Conservation (phyloP, 2,329 filamentous ascomycete genomes). For the Verticillium nubilum region DNA sequence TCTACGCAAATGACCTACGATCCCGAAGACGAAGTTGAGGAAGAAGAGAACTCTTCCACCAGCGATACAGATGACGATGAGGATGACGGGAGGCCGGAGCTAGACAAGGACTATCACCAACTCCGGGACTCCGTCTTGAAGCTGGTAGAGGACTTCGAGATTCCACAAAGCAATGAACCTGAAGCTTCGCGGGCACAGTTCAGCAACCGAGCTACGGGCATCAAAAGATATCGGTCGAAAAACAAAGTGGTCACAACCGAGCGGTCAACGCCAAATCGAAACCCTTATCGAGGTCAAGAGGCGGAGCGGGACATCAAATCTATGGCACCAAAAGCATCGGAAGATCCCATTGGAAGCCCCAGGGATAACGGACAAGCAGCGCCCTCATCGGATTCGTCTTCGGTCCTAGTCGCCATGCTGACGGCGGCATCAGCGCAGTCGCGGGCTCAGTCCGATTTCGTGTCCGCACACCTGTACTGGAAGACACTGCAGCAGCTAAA, state of each 20-base stretch:
- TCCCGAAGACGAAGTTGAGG: constrained; percentile 57
- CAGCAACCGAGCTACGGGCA: constrained; percentile 62
- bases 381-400: constrained; percentile 11
- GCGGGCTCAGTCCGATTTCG: constrained; percentile 73
- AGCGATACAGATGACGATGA: constrained; percentile 60
- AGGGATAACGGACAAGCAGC: background rate
- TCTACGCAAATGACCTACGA: constrained; percentile 70
- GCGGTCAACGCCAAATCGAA: constrained; percentile 48
- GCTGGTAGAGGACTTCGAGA: constrained; percentile 77
- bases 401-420: constrained; percentile 65
- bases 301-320: background rate
- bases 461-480: constrained; percentile 81
- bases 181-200: constrained; percentile 57
- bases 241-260: constrained; percentile 51
- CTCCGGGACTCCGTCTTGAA: constrained; percentile 75
- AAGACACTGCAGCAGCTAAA: constrained; percentile 72
- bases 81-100: constrained; percentile 52
- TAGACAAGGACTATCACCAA: constrained; percentile 76
- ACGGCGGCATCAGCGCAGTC: constrained; percentile 72
- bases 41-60: constrained; percentile 56
- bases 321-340: background rate
- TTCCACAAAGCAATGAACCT: constrained; percentile 60
- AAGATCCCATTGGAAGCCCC: background rate
- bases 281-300: constrained; percentile 45
- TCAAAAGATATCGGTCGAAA: constrained; percentile 55